These are phyloP conservation scores for Salix viminalis DNA, from an alignment of 345 rosid genomes.

Conservation along the genomic window DNA sequence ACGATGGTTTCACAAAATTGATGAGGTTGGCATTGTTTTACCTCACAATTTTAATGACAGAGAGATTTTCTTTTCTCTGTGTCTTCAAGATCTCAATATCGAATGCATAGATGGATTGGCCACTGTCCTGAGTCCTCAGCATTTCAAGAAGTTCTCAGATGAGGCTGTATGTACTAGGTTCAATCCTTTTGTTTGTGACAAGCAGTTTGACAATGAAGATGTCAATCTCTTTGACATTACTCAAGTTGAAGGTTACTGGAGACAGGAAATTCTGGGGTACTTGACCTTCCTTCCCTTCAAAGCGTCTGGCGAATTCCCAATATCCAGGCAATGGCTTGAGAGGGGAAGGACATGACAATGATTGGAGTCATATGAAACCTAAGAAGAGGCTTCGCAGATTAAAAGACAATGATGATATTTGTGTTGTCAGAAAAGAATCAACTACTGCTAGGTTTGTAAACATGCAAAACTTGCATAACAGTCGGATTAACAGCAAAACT, in stretches of 20 bases:
- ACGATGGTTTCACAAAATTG: slow-evolving; percentile 91
- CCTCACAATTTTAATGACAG: slow-evolving; percentile 55
- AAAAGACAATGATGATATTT: slow-evolving; percentile 23
- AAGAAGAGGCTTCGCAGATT: slow-evolving; percentile 41
- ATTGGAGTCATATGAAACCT: slow-evolving; percentile 35
- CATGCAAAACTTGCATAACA: slow-evolving; percentile 4
- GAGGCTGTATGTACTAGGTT: slow-evolving; percentile 24
- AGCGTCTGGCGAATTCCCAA: slow-evolving; percentile 20
- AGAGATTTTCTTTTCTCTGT: slow-evolving; percentile 81
- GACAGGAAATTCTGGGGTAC: slow-evolving; percentile 50
- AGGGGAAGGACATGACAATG: slow-evolving; percentile 22
- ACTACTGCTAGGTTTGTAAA: slow-evolving; percentile 2
- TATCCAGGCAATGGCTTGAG: slow-evolving; percentile 14
- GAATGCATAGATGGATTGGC: slow-evolving; percentile 91
- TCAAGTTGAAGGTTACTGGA: slow-evolving; percentile 70
- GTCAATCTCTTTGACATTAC: slow-evolving; percentile 64
- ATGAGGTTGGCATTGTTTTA: slow-evolving; percentile 70
- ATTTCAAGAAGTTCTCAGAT: slow-evolving; percentile 48
- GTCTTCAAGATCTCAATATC: slow-evolving; percentile 80
- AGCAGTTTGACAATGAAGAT: slow-evolving; percentile 52
- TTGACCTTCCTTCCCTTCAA: slow-evolving; percentile 27
- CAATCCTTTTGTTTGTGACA: slow-evolving; percentile 58
- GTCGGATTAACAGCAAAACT: slow-evolving; percentile 18
- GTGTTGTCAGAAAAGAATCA: slow-evolving; percentile 16
- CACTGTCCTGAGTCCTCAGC: slow-evolving; percentile 68